Conservation (phyloP, 2,329 filamentous ascomycete species). For the Monosporascus sp. region DNA sequence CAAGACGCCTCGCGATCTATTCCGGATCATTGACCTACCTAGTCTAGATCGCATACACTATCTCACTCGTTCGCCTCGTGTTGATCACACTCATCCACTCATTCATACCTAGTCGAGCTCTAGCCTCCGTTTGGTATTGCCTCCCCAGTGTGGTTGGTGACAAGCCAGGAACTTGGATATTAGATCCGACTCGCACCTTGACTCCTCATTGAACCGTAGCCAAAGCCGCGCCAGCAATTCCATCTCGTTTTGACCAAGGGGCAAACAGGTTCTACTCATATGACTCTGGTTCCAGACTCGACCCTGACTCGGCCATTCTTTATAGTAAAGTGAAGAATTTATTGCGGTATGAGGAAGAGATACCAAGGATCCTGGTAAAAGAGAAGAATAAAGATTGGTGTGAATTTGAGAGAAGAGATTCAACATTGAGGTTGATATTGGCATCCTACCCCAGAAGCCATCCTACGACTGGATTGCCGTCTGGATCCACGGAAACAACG, state of each 20-base stretch:
- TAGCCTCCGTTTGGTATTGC: constrained; percentile 11
- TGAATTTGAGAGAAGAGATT: too few species aligned
- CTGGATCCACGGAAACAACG: too few species aligned
- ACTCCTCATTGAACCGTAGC: not conserved
- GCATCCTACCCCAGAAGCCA: too few species aligned
- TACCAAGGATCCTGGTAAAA: too few species aligned
- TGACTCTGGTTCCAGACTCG: not conserved
- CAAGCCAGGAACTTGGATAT: not conserved
- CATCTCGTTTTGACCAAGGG: not conserved
- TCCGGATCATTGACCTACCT: not conserved
- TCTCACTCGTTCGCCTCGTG: constrained; percentile 23
- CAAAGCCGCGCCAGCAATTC: too few species aligned
- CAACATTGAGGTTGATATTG: too few species aligned
- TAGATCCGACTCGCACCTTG: not conserved
- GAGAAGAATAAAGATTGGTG: too few species aligned
- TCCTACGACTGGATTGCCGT: too few species aligned
- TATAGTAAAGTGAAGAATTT: too few species aligned
- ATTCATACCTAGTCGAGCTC: not conserved
- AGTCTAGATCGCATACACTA: constrained; percentile 15
- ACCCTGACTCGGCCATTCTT: too few species aligned
- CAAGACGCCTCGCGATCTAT: not conserved
- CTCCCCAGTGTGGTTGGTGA: constrained; percentile 2
- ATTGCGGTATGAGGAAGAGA: too few species aligned
- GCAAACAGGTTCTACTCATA: not conserved
- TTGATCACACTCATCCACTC: constrained; percentile 26